Conservation (phyloP, 148 eudicot species). For the Camellia japonica region DNA sequence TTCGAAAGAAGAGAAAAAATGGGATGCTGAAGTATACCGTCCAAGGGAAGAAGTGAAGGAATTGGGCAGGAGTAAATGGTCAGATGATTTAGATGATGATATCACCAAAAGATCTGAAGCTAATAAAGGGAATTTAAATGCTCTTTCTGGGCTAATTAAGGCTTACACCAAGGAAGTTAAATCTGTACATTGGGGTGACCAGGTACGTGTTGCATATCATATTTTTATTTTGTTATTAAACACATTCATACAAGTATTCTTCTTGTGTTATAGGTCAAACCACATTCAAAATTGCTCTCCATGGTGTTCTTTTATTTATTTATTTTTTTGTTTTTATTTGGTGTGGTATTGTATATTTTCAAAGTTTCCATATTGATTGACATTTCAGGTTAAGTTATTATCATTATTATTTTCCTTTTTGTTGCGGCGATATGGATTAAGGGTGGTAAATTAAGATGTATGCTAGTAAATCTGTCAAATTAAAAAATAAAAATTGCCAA, state of each 20-base stretch:
- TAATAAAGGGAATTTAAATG: slow-evolving; percentile 36
- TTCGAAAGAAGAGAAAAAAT: slow-evolving; percentile 32
- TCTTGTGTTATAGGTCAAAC: background rate
- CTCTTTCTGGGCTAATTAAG: slow-evolving; percentile 53
- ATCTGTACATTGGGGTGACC: slow-evolving; percentile 95
- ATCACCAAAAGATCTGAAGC: slow-evolving; percentile 32
- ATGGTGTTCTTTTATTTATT: too few species aligned
- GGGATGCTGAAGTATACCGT: slow-evolving; percentile 42
- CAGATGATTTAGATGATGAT: slow-evolving; percentile 70
- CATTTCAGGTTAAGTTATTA: background rate
- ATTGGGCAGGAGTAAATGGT: slow-evolving; percentile 95
- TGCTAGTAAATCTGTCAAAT: background rate
- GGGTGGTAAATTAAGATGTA: background rate
- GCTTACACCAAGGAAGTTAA: slow-evolving; percentile 76
- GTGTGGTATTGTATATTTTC: background rate
- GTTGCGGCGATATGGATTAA: background rate
- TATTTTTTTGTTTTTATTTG: background rate
- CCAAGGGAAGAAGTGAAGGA: slow-evolving; percentile 66
- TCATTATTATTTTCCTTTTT: background rate
- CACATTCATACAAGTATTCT: background rate
- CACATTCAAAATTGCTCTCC: background rate
- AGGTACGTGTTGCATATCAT: slow-evolving; percentile 47
- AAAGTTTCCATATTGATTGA: background rate
- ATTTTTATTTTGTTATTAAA: background rate
- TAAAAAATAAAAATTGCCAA: background rate